These are phyloP conservation scores for Rehmannia glutinosa DNA, from an alignment of 257 asterid genomes.

Conservation along the genomic window DNA sequence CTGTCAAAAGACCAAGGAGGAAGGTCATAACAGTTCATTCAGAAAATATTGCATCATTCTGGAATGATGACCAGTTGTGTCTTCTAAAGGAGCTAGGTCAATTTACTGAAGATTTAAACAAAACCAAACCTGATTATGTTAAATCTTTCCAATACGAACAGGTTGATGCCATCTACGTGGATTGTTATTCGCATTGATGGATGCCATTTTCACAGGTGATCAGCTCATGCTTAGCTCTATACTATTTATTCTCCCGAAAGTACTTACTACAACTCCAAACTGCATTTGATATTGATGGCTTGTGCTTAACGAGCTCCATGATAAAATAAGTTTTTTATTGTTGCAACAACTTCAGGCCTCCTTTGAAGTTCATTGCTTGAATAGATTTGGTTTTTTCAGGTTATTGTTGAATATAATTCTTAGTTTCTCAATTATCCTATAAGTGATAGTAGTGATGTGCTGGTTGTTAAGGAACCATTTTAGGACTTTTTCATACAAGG, in stretches of 20 bases:
- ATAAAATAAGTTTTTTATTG: not conserved
- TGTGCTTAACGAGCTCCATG: not conserved
- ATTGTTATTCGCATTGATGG: slow-evolving; percentile 85
- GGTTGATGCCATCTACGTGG: slow-evolving; percentile 66
- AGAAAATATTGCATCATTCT: slow-evolving; percentile 74
- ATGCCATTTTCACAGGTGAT: slow-evolving; percentile 89
- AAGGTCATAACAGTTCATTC: slow-evolving; percentile 44
- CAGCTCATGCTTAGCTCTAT: not conserved
- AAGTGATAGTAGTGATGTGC: not conserved
- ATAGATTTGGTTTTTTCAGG: not conserved
- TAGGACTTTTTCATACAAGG: too few species aligned
- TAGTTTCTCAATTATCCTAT: not conserved
- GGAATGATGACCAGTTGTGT: slow-evolving; percentile 50
- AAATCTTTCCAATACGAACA: slow-evolving; percentile 60
- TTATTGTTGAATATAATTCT: not conserved
- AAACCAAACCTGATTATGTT: slow-evolving; percentile 51
- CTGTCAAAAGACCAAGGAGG: slow-evolving; percentile 62
- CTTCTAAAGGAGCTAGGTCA: slow-evolving; percentile 61
- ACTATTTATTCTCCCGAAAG: not conserved
- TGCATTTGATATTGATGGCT: not conserved
- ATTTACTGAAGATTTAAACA: slow-evolving; percentile 44
- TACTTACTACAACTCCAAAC: not conserved
- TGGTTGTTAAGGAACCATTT: not conserved
- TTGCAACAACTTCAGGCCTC: not conserved
- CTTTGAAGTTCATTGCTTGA: not conserved